A percentile compares a stretch with the other conserved stretches of the same genome.
These are phyloP conservation scores for Venustampulla echinocandica DNA, from an alignment of 495 filamentous ascomycete species.

Conservation along the genomic window DNA sequence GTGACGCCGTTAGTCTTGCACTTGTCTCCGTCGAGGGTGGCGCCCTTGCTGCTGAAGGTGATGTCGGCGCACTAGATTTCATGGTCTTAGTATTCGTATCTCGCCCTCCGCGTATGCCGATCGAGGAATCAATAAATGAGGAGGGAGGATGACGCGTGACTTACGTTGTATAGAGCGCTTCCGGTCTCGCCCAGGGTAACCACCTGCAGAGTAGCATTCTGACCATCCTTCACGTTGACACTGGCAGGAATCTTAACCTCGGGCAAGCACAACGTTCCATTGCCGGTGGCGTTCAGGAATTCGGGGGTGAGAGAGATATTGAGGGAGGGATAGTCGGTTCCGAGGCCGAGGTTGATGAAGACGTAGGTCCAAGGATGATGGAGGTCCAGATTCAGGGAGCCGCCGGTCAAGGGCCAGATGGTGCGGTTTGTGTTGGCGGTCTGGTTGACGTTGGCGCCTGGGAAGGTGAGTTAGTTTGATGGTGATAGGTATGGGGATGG, in stretches of 20 bases:
- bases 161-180: constrained; percentile 51
- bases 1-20: constrained; percentile 41
- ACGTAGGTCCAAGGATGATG: constrained; percentile 49
- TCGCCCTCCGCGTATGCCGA: neutral
- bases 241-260: constrained; percentile 35
- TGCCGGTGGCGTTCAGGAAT: constrained; percentile 51
- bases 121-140: neutral
- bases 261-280: constrained; percentile 50
- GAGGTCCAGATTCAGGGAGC: constrained; percentile 42
- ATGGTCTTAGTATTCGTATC: neutral
- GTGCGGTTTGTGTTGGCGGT: constrained; percentile 43
- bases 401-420: constrained; percentile 50
- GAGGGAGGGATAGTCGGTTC: constrained; percentile 45
- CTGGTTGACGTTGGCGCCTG: constrained; percentile 48
- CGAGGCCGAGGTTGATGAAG: constrained; percentile 56
- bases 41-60: constrained; percentile 41
- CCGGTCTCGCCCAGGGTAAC: constrained; percentile 43
- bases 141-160: constrained; percentile 22
- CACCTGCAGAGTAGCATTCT: constrained; percentile 45
- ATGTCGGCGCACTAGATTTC: constrained; percentile 52
- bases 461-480: constrained; percentile 1
- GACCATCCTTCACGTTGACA: constrained; percentile 38
- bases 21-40: constrained; percentile 26
- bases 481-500: neutral
- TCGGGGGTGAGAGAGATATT: constrained; percentile 46